Conservation (phyloP, 2,329 filamentous ascomycete genomes). For the Trichoderma koningii region DNA sequence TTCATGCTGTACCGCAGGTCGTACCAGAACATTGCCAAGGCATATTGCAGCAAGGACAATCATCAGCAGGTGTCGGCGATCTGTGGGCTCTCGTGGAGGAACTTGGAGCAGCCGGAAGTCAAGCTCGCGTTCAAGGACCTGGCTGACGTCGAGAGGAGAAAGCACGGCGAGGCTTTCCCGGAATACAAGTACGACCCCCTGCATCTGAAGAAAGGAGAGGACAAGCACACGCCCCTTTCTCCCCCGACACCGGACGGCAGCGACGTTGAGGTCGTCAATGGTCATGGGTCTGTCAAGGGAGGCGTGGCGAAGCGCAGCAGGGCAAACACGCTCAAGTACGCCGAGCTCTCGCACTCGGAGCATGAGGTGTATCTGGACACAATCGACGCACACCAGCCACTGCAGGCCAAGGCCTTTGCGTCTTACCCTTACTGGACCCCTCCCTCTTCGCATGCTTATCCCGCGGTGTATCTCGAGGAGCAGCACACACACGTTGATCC, state of each 20-base stretch:
- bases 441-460: not conserved
- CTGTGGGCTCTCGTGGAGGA: constrained; percentile 80
- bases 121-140: constrained; percentile 75
- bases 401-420: not conserved
- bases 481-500: not conserved
- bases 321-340: not conserved
- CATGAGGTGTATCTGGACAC: not conserved
- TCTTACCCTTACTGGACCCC: not conserved
- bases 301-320: not conserved
- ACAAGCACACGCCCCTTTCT: not conserved
- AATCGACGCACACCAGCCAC: not conserved
- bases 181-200: constrained; percentile 92
- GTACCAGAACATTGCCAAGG: constrained; percentile 83
- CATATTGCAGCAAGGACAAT: constrained; percentile 80
- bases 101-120: constrained; percentile 71
- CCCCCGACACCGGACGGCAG: constrained; percentile 38
- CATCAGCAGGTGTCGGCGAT: constrained; percentile 89
- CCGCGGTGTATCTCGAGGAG: not conserved
- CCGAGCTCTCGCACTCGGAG: not conserved
- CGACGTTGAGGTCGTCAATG: constrained; percentile 45
- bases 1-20: constrained; percentile 98
- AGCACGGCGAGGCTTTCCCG: constrained; percentile 83
- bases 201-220: constrained; percentile 54
- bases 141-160: constrained; percentile 78
- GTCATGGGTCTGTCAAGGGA: not conserved